These are phyloP conservation scores for Beauveria varroae DNA, from an alignment of 2,329 filamentous ascomycete genomes.

Conservation along the genomic window DNA sequence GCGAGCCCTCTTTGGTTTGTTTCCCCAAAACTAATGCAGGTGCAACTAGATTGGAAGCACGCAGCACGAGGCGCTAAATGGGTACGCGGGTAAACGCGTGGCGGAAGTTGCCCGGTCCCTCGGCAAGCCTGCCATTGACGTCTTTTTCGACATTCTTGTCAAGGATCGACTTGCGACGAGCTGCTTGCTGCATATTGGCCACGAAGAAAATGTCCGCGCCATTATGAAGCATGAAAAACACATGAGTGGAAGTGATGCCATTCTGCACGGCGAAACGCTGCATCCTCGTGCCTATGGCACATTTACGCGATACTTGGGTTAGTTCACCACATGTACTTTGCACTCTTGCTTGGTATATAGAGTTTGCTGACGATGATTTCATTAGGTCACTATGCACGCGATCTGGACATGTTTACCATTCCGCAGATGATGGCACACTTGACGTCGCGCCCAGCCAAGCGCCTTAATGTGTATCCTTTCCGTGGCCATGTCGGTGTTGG, in stretches of 20 bases:
- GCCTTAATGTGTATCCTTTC: slow-evolving; percentile 17
- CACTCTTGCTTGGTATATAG: background rate
- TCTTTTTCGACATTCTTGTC: slow-evolving; percentile 17
- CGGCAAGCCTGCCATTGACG: slow-evolving; percentile 13
- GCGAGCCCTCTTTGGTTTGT: background rate
- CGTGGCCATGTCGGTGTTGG: slow-evolving; percentile 17
- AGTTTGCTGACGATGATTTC: too few species aligned
- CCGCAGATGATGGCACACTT: slow-evolving; percentile 18
- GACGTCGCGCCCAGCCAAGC: slow-evolving; percentile 18
- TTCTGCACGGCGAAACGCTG: slow-evolving; percentile 18
- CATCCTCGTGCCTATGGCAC: slow-evolving; percentile 20
- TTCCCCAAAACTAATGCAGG: background rate
- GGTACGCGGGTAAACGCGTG: slow-evolving; percentile 16
- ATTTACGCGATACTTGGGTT: slow-evolving; percentile 19
- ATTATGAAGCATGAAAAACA: slow-evolving; percentile 20
- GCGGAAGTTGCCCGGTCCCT: slow-evolving; percentile 15
- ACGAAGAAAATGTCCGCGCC: slow-evolving; percentile 18
- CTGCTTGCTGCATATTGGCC: slow-evolving; percentile 19
- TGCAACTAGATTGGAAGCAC: slow-evolving; percentile 14
- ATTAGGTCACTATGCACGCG: slow-evolving; percentile 18
- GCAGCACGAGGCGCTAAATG: slow-evolving; percentile 10
- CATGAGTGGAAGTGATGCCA: slow-evolving; percentile 19
- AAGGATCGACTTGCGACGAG: slow-evolving; percentile 18
- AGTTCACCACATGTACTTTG: background rate
- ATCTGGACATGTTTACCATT: slow-evolving; percentile 16